Percentiles rank a stretch among this genome's conserved stretches.
Conservation (phyloP, 164 flowering plant species). For the Nymphaea thermarum region DNA sequence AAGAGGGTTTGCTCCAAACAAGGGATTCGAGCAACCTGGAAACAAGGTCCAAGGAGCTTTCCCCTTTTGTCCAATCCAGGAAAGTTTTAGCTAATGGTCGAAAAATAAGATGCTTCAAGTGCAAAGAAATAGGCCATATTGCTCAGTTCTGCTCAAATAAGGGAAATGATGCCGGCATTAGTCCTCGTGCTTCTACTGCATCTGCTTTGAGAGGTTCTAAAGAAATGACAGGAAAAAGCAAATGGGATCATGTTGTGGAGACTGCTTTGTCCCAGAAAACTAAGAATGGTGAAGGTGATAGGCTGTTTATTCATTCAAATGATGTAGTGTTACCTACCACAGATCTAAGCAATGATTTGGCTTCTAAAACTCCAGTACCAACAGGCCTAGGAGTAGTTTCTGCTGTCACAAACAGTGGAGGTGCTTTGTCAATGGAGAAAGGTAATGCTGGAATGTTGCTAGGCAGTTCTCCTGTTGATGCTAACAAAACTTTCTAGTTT, state of each 20-base stretch:
- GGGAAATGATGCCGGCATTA: background rate
- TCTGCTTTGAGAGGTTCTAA: slow-evolving; percentile 19
- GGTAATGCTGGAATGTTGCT: background rate
- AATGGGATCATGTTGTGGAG: slow-evolving; percentile 50
- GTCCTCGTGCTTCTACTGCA: background rate
- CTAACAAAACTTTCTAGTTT: background rate
- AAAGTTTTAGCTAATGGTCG: slow-evolving; percentile 16
- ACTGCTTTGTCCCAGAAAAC: slow-evolving; percentile 46
- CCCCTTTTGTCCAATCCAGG: slow-evolving; percentile 14
- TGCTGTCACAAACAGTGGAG: background rate
- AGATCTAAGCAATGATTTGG: slow-evolving; percentile 10
- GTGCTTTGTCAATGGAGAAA: background rate
- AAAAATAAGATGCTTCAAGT: slow-evolving; percentile 23
- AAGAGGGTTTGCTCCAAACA: slow-evolving; percentile 8
- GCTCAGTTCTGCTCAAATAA: slow-evolving; percentile 26
- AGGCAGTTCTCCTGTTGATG: background rate
- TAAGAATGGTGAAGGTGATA: slow-evolving; percentile 31
- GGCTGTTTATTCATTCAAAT: slow-evolving; percentile 3
- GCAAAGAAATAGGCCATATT: slow-evolving; percentile 40
- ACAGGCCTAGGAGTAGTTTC: background rate
- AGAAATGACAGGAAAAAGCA: slow-evolving; percentile 27
- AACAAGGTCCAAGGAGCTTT: slow-evolving; percentile 30
- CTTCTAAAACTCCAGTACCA: slow-evolving; percentile 16
- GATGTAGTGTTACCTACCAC: background rate
- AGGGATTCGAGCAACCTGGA: slow-evolving; percentile 21